phyloP scores from a whole-genome alignment of 2,329 filamentous ascomycete species.

The Claviceps cyperi region DNA sequence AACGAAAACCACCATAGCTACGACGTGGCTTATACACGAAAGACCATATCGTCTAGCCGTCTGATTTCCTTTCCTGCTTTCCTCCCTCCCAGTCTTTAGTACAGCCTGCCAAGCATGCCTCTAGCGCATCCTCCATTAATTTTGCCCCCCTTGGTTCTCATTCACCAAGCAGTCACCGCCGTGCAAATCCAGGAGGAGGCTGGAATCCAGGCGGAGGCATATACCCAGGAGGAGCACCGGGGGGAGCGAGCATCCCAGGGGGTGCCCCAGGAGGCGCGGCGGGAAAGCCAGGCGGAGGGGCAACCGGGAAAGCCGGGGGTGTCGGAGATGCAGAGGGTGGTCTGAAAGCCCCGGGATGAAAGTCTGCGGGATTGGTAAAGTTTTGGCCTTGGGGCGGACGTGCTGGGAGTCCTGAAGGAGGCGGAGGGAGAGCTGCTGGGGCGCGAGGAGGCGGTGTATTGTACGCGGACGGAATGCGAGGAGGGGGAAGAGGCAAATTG shows the following conservation, averaged over 20 bases:
- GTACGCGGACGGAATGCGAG: constrained; percentile 19
- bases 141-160: too few species aligned
- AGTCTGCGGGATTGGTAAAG: constrained; percentile 33
- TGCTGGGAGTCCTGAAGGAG: constrained; percentile 35
- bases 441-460: constrained; percentile 14
- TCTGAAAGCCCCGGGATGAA: constrained; percentile 29
- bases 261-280: constrained; percentile 20
- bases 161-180: constrained; percentile 9
- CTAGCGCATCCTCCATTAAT: too few species aligned
- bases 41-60: too few species aligned
- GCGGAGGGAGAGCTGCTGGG: constrained; percentile 29
- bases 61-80: too few species aligned
- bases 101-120: too few species aligned
- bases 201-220: constrained; percentile 30
- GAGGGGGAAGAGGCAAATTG: constrained; percentile 22
- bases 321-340: constrained; percentile 24
- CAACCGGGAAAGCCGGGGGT: constrained; percentile 24
- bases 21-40: too few species aligned
- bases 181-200: constrained; percentile 29
- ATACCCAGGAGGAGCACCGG: constrained; percentile 24
- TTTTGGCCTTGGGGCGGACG: constrained; percentile 33
- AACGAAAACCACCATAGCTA: too few species aligned
- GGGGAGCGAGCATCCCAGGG: constrained; percentile 12
- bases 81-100: too few species aligned
- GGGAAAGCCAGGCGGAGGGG: constrained; percentile 27